These are phyloP conservation scores for Kuraishia piskuri DNA, from an alignment of 805 yeast genomes.

Conservation along the genomic window DNA sequence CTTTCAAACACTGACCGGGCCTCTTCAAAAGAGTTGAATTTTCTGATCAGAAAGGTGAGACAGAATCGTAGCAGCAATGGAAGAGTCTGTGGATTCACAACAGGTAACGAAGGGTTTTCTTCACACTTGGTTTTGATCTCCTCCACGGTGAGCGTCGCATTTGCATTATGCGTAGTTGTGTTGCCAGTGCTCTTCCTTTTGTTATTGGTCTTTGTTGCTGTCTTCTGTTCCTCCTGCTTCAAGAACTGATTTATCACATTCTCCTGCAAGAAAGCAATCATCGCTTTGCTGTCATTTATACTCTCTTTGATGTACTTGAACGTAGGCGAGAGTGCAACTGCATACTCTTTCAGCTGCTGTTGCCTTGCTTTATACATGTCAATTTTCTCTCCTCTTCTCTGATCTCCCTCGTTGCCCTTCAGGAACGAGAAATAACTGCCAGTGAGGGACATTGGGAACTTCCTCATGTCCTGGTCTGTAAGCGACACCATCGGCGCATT, in stretches of 20 bases:
- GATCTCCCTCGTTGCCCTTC: not conserved
- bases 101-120: conserved; percentile 14
- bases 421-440: not conserved
- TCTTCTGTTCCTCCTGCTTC: not conserved
- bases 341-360: not conserved
- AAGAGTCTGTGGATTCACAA: conserved; percentile 14
- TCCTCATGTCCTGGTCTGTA: conserved; percentile 2
- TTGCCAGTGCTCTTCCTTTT: not conserved
- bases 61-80: conserved; percentile 19
- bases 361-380: not conserved
- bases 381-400: not conserved
- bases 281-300: not conserved
- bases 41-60: conserved; percentile 20
- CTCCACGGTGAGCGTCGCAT: not conserved
- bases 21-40: conserved; percentile 8
- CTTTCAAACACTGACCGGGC: conserved; percentile 11
- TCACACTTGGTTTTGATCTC: not conserved
- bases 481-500: not conserved
- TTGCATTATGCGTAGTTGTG: not conserved
- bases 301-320: not conserved
- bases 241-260: not conserved
- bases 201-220: not conserved
- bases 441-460: conserved; percentile 1
- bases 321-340: not conserved
- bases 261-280: not conserved